Evolutionary conservation across 306 rosid species (phyloP), one percentile per base, ranked within the genome.

Genomic region (Nissolia schottii): DNA sequence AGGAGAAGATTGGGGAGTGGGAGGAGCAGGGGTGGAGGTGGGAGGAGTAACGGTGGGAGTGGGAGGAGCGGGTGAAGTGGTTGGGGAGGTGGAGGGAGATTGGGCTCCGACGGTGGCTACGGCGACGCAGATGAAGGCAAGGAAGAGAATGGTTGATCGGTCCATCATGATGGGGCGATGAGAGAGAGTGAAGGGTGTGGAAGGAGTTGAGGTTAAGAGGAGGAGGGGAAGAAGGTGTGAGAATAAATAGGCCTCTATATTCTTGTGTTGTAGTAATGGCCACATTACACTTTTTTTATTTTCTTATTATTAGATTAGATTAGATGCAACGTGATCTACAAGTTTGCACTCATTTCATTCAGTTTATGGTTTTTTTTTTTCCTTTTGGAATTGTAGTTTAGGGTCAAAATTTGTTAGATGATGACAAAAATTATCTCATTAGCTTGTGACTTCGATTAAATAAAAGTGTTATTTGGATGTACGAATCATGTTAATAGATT

Each of bases 81-180:
- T 53, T 7, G 97, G 96, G 24, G 97, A 73, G 3, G 73, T 70
- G 6, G 96, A 70, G 0, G 98, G 96, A 43, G 87, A 29, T 68
- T 93, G 98, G 14, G 77, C 98, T 2, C 82, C 80, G 51, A 84
- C 98, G 3, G 67, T 50, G 59, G 89, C 84, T 4, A 79, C 29
- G 3, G 64, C 83, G 78, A 81, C 73, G 83, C 81, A 91, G 63
- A 93, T 74, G 14, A 93, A 81, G 43, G 50, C 85, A 11, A 82
- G 3, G 4, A 68, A 77, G 35, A 85, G 7, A n/a, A 81, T 7
- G 1, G 48, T 73, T 45, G 51, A 0, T 45, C 7, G 3, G 19
- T 45, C 51, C 51, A 45, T 45, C 51, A 45, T 15, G 20, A 34
- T 34, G 40, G 40, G 40, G 1, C 40, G 8, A 8, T 6, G 49